A percentile compares a stretch with the other conserved stretches of the same genome.
phyloP scores from a whole-genome alignment of 495 filamentous ascomycete species.

The Hyaloscypha bicolor region DNA sequence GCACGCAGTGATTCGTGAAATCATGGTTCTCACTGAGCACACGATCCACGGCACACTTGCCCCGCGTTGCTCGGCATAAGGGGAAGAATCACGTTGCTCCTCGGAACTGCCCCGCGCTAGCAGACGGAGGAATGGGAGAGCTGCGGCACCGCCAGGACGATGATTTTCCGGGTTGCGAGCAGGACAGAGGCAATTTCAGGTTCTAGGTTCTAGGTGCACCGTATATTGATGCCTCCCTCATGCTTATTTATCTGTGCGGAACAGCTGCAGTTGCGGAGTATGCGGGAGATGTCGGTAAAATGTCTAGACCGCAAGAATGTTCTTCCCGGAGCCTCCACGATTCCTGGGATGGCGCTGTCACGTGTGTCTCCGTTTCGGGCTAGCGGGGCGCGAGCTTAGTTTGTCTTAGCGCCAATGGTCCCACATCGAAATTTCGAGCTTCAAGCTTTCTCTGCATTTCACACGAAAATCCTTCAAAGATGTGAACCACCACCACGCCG shows the following conservation, averaged over 20 bases:
- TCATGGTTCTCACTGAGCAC: neutral
- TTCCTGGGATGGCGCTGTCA: no score
- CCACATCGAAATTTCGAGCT: constrained; percentile 27
- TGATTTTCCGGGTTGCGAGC: constrained; percentile 22
- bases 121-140: constrained; percentile 26
- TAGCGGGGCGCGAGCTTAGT: neutral
- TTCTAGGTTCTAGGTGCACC: neutral
- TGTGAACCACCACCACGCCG: constrained; percentile 27
- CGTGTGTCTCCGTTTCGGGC: neutral
- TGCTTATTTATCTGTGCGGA: neutral
- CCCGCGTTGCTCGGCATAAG: constrained; percentile 32
- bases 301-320: constrained; percentile 5
- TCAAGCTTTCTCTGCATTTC: constrained; percentile 20
- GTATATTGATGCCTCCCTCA: neutral
- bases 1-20: neutral
- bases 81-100: neutral
- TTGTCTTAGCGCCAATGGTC: constrained; percentile 14
- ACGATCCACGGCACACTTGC: constrained; percentile 4
- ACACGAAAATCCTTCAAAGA: constrained; percentile 18
- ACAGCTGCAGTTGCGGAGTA: neutral
- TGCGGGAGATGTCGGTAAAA: constrained; percentile 22
- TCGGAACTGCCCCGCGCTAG: constrained; percentile 21
- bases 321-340: neutral
- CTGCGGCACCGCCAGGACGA: constrained; percentile 15
- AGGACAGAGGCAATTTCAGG: neutral